Conservation (phyloP, 164 flowering plant species). For the Vitis labrusca region DNA sequence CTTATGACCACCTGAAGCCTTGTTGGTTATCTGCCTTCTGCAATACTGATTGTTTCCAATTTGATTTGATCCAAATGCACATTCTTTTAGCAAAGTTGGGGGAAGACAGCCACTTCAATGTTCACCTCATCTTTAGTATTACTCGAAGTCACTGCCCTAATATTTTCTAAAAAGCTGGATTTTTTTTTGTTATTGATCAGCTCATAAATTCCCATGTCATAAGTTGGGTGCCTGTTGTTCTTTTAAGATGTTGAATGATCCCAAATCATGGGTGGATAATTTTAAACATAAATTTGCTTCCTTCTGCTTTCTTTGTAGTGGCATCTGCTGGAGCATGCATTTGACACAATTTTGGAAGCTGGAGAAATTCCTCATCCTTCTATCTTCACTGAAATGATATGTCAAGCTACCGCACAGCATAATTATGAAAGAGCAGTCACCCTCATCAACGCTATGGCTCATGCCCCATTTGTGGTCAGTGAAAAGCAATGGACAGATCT, state of each 20-base stretch:
- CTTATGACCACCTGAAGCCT: neutral
- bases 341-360: slow-evolving; percentile 70
- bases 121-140: neutral
- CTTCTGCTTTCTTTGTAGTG: slow-evolving; percentile 44
- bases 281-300: neutral
- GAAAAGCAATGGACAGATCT: slow-evolving; percentile 75
- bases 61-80: neutral
- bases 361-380: slow-evolving; percentile 70
- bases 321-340: slow-evolving; percentile 85
- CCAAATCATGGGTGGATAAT: neutral
- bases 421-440: slow-evolving; percentile 54
- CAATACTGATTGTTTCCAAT: neutral
- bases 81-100: neutral
- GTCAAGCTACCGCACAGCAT: slow-evolving; percentile 45
- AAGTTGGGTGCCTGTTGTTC: neutral
- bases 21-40: neutral
- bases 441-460: slow-evolving; percentile 58
- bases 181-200: neutral
- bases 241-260: neutral
- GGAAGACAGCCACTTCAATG: neutral
- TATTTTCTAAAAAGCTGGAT: too few species aligned
- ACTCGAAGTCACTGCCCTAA: neutral
- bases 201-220: neutral
- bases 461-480: slow-evolving; percentile 66
- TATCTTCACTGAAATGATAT: slow-evolving; percentile 69